These are phyloP conservation scores for Chalciporus pseudorubinellus DNA, from an alignment of 768 basidiomycete species.

Conservation along the genomic window DNA sequence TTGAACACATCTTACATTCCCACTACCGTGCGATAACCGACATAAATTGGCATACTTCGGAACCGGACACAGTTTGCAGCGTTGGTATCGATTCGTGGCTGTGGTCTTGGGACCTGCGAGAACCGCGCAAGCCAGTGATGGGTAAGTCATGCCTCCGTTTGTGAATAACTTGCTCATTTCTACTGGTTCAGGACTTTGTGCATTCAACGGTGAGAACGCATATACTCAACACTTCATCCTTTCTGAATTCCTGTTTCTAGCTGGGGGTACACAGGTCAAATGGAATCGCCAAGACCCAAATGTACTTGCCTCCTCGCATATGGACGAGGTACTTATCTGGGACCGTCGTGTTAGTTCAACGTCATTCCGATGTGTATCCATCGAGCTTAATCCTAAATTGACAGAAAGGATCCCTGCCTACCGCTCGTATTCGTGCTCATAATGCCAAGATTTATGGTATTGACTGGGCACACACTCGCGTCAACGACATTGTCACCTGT, in stretches of 20 bases:
- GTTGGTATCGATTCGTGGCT: slow-evolving; percentile 93
- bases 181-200: slow-evolving; percentile 45
- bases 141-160: slow-evolving; percentile 34
- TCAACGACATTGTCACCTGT: slow-evolving; percentile 88
- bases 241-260: slow-evolving; percentile 37
- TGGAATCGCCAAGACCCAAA: slow-evolving; percentile 91
- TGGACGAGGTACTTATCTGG: slow-evolving; percentile 88
- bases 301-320: slow-evolving; percentile 86
- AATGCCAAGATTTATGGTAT: slow-evolving; percentile 95
- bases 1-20: slow-evolving; percentile 80
- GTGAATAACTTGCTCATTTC: neutral
- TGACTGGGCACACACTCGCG: slow-evolving; percentile 81
- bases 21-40: slow-evolving; percentile 97
- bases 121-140: slow-evolving; percentile 66
- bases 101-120: slow-evolving; percentile 90
- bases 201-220: slow-evolving; percentile 47
- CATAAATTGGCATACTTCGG: slow-evolving; percentile 92
- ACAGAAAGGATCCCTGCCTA: slow-evolving; percentile 86
- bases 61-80: slow-evolving; percentile 83
- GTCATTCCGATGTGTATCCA: neutral
- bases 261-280: slow-evolving; percentile 92
- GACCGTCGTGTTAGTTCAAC: slow-evolving; percentile 72
- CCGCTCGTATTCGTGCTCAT: slow-evolving; percentile 75
- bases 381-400: slow-evolving; percentile 4
- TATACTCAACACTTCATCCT: neutral